Evolutionary conservation across 768 basidiomycete species (phyloP), one percentile per base, ranked within the genome.

Genomic region (Chalciporus pseudorubinellus): DNA sequence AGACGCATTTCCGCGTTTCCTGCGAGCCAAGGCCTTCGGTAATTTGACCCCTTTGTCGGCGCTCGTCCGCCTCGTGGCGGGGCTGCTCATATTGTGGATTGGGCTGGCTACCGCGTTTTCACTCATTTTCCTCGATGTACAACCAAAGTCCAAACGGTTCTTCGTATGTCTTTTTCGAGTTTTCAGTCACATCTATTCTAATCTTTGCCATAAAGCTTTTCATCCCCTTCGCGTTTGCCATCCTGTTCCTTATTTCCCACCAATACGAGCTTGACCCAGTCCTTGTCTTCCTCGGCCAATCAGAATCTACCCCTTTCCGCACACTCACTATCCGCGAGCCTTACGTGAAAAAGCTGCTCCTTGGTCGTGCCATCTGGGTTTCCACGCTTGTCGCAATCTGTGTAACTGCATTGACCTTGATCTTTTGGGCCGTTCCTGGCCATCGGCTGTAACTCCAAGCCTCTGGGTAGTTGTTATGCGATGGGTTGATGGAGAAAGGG

Each of bases 251-350:
- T 57, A 78, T 98, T 51, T 92, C 95, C 14, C 92, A 97, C 65
- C 93, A 95, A 70, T 98, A 98, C 72, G 94, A 97, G 69, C 85
- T 98, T 46, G 95, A 98, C 67, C 97, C 97, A 11, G 76, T 98
- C 62, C 85, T 98, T 58, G 89, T 98, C 57, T 91, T 98, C 74
- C 72, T 98, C 62, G 85, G 85, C 53, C 90, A 91, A 68, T 95
- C 93, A 39, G 97, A 98, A 69, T 97, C 95, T 36, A 97, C 94
- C 11, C 95, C 95, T 2, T 98, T 98, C 83, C 85, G 90, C 50
- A 92, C 92, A 6, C 86, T 98, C 47, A 80, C 78, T 39, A 93
- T 99, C 50, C 84, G 87, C 47, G 95, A 99, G 70, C 89, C 89
- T 22, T 98, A 98, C 66, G 95, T 99, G 59, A 84, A 82, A 72